Base-by-base conservation (phyloP, 257 asterid species). In the Salvia rosmarinus region DNA sequence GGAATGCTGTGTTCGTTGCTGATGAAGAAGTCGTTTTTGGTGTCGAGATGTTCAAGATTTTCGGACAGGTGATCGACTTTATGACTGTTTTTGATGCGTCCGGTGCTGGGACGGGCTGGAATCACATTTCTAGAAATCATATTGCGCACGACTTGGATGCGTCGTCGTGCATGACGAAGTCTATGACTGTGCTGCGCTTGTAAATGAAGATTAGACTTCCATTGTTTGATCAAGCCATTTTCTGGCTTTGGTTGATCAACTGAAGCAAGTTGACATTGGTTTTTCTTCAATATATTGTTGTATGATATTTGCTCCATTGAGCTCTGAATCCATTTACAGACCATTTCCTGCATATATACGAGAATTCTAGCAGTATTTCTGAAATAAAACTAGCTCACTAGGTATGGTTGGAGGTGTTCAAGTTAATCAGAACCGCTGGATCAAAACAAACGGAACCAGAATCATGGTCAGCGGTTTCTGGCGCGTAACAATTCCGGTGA, bases 41-140 rank as follows among this genome's bases (percentile, higher is more conserved):
- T 1, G 81, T 95, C 0, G 99, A 95, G 69, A 95, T 95, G 96
- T 95, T 95, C 82, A 95, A 95, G 74, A 95, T 95, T 35, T 95
- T 95, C 20, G 99, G 99, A 42, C 98, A 91, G 85, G 96, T 95
- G 5, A 68, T 95, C 70, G 97, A 95, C 74, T 95, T 95, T 67
- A 85, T 90, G 83, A 95, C 99, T 0, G 68, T 88, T 85, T 87
- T 80, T 11, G 79, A 87, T 28, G 79, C 78, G 13, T 81, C 87
- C 0, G 82, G 72, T 34, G 43, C 71, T 9, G 67, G 81, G 6
- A 60, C 67, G 7, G 77, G 75, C 21, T 94, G 99, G 99, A 85
- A 75, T 58, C 99, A 94, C 78, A 73, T 91, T 28, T 89, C 96
- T 17, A 85, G 90, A 75, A 95, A 87, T 73, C 89, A 80, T 0